phyloP scores from a whole-genome alignment of 345 rosid genomes.

The Arabidopsis suecica region DNA sequence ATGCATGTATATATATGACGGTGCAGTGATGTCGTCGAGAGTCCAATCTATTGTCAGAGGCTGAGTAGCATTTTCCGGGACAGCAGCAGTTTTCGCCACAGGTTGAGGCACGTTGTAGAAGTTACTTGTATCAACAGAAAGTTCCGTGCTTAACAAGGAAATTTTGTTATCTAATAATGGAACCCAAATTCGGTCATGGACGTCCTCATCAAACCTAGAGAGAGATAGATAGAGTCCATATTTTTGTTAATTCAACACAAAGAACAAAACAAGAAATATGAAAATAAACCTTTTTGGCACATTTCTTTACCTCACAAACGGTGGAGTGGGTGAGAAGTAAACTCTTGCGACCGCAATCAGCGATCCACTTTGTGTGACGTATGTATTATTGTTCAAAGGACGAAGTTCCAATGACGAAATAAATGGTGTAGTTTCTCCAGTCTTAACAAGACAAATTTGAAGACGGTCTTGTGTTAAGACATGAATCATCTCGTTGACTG shows the following conservation, averaged over 20 bases:
- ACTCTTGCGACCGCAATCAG: constrained; percentile 6
- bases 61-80: constrained; percentile 32
- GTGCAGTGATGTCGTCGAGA: background rate
- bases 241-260: background rate
- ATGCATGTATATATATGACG: constrained; percentile 52
- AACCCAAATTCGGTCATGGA: constrained; percentile 50
- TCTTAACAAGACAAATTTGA: constrained; percentile 45
- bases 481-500: constrained; percentile 40
- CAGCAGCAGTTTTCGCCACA: constrained; percentile 43
- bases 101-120: constrained; percentile 37
- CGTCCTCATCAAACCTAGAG: constrained; percentile 55
- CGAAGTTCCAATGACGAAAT: constrained; percentile 42
- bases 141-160: background rate
- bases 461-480: constrained; percentile 24
- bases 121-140: background rate
- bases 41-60: background rate
- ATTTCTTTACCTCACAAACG: constrained; percentile 31
- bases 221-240: background rate
- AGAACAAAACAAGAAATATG: background rate
- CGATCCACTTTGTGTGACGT: constrained; percentile 42
- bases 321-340: constrained; percentile 25
- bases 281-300: background rate
- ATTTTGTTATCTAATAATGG: constrained; percentile 5
- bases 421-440: constrained; percentile 40
- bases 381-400: constrained; percentile 25